Percentiles rank a stretch among this genome's conserved stretches.
Evolutionary conservation across 345 rosid genomes (phyloP).

Genomic region (Aurinia saxatilis): DNA sequence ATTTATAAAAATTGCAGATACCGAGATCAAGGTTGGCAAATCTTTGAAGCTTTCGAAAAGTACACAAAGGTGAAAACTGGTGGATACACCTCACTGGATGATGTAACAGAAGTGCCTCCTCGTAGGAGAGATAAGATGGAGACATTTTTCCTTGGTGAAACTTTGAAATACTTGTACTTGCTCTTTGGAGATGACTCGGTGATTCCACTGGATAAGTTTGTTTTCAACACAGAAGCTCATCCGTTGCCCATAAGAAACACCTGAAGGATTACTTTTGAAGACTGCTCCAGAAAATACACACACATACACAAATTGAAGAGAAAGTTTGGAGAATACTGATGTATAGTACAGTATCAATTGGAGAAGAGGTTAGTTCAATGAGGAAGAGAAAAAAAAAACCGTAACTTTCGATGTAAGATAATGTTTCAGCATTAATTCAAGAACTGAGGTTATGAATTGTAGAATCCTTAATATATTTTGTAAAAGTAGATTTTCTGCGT

Average conservation of each 20-base stretch:
- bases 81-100: constrained; percentile 79
- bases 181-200: constrained; percentile 71
- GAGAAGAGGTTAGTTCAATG: neutral
- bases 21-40: constrained; percentile 96
- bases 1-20: constrained; percentile 42
- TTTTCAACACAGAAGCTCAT: constrained; percentile 94
- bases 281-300: constrained; percentile 5
- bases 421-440: neutral
- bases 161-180: constrained; percentile 82
- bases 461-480: neutral
- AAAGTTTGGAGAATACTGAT: constrained; percentile 8
- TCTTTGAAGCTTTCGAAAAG: constrained; percentile 87
- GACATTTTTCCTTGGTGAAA: constrained; percentile 90
- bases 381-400: neutral
- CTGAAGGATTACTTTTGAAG: constrained; percentile 17
- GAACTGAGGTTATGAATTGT: neutral
- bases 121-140: constrained; percentile 87
- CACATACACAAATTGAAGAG: constrained; percentile 3
- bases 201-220: constrained; percentile 74
- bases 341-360: constrained; percentile 13
- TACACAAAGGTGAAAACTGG: constrained; percentile 74
- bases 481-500: neutral
- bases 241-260: constrained; percentile 59
- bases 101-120: constrained; percentile 80
- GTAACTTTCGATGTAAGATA: constrained; percentile 1